These are phyloP conservation scores for Sequoiadendron giganteum DNA, from an alignment of 75 land plant species.

Conservation along the genomic window DNA sequence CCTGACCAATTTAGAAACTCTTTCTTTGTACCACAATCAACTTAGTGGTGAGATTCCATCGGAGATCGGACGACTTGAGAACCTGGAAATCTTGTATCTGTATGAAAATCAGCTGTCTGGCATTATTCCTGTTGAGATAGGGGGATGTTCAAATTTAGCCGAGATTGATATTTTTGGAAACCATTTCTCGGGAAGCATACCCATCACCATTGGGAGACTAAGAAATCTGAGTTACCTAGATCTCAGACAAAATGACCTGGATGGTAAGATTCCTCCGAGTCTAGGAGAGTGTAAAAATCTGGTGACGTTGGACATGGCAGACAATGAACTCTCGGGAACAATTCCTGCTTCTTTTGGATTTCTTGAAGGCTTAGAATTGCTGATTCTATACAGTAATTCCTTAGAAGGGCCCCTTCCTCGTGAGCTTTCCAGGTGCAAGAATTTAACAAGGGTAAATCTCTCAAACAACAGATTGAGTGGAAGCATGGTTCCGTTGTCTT, in stretches of 20 bases:
- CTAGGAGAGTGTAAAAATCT: slow-evolving; percentile 64
- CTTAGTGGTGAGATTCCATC: slow-evolving; percentile 65
- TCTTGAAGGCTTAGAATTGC: slow-evolving; percentile 29
- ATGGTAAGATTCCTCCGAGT: slow-evolving; percentile 69
- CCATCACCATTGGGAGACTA: slow-evolving; percentile 51
- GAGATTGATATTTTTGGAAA: slow-evolving; percentile 69
- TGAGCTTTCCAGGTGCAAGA: slow-evolving; percentile 42
- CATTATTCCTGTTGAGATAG: slow-evolving; percentile 51
- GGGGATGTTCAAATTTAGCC: slow-evolving; percentile 53
- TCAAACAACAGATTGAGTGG: slow-evolving; percentile 66
- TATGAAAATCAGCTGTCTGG: slow-evolving; percentile 73
- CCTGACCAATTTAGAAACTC: slow-evolving; percentile 42
- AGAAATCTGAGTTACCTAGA: slow-evolving; percentile 52
- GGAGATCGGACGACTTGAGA: slow-evolving; percentile 50
- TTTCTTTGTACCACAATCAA: slow-evolving; percentile 50
- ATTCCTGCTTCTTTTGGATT: slow-evolving; percentile 50
- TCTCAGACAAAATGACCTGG: slow-evolving; percentile 57
- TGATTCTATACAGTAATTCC: slow-evolving; percentile 74
- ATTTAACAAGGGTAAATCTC: slow-evolving; percentile 50
- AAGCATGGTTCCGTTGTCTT: slow-evolving; percentile 40
- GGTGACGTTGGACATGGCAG: slow-evolving; percentile 56
- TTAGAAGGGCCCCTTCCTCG: slow-evolving; percentile 66
- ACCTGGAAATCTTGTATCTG: slow-evolving; percentile 43
- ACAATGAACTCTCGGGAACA: slow-evolving; percentile 56
- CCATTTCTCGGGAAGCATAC: slow-evolving; percentile 62